Evolutionary conservation across 202 grass and related monocot genomes (phyloP).

Genomic region (Alloteropsis angusta): DNA sequence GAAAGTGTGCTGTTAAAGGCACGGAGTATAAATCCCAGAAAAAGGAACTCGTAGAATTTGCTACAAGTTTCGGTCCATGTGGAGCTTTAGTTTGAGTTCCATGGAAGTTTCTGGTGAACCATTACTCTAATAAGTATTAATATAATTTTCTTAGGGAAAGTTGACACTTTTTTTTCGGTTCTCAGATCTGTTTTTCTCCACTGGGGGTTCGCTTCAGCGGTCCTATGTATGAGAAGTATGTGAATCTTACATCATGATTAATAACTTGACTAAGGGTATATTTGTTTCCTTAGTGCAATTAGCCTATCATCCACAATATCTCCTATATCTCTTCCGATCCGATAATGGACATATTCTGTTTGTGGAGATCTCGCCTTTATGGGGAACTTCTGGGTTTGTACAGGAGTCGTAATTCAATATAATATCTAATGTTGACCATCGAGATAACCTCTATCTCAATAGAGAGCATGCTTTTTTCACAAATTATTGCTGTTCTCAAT

Average conservation of each 20-base stretch:
- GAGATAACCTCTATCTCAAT: not conserved
- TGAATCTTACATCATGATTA: not conserved
- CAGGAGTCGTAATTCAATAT: not conserved
- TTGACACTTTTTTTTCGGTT: too few species aligned
- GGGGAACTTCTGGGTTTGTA: not conserved
- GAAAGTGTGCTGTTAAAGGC: slow-evolving; percentile 3
- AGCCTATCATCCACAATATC: not conserved
- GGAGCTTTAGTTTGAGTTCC: not conserved
- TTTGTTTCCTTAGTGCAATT: not conserved
- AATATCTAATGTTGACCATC: not conserved
- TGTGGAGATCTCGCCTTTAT: not conserved
- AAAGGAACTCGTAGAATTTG: not conserved
- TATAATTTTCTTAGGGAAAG: too few species aligned
- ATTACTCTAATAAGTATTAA: too few species aligned
- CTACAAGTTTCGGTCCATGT: not conserved
- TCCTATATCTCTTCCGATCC: not conserved
- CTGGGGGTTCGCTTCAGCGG: not conserved
- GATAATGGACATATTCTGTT: not conserved
- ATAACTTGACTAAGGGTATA: not conserved
- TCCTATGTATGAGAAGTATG: not conserved
- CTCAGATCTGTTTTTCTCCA: not conserved
- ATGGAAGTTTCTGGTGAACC: too few species aligned
- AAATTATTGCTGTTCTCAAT: not conserved
- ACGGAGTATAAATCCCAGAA: too few species aligned
- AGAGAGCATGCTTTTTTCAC: not conserved